These are phyloP conservation scores for Aureobasidium sp. DNA, from an alignment of 2,329 filamentous ascomycete species.

Conservation along the genomic window DNA sequence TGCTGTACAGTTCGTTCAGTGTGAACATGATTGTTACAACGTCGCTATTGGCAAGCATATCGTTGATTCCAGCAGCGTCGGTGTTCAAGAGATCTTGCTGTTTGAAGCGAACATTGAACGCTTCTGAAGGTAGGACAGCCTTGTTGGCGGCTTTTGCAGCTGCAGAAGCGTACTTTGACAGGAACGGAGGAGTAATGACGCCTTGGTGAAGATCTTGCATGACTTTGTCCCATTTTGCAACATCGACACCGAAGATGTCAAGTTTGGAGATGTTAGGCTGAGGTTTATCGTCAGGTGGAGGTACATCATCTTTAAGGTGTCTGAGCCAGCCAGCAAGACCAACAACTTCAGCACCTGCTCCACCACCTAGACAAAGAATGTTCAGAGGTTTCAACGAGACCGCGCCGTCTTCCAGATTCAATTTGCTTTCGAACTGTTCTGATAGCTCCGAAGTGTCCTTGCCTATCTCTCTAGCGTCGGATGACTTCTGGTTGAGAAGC, in stretches of 20 bases:
- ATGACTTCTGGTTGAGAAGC: background rate
- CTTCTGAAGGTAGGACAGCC: conserved; percentile 28
- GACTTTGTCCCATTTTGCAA: conserved; percentile 68
- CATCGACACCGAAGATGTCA: conserved; percentile 65
- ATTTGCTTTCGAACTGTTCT: background rate
- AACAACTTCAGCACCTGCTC: conserved; percentile 60
- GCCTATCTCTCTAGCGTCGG: background rate
- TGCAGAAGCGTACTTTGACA: conserved; percentile 44
- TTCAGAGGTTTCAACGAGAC: conserved; percentile 22
- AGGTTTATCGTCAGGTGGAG: background rate
- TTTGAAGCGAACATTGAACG: conserved; percentile 37
- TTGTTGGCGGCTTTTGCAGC: conserved; percentile 36
- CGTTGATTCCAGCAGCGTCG: conserved; percentile 30
- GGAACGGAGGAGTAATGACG: conserved; percentile 45
- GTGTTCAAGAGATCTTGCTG: conserved; percentile 46
- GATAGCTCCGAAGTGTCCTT: background rate
- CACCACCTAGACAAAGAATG: conserved; percentile 56
- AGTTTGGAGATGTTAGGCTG: conserved; percentile 20
- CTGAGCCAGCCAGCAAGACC: conserved; percentile 52
- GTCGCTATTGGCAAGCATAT: conserved; percentile 26
- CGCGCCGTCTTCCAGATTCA: background rate
- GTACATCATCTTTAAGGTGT: conserved; percentile 3
- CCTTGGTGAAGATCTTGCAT: conserved; percentile 51
- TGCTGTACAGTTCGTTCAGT: conserved; percentile 86
- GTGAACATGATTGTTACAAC: conserved; percentile 87